phyloP scores from a whole-genome alignment of 2,329 filamentous ascomycete species.

The Fusarium veterinarium region DNA sequence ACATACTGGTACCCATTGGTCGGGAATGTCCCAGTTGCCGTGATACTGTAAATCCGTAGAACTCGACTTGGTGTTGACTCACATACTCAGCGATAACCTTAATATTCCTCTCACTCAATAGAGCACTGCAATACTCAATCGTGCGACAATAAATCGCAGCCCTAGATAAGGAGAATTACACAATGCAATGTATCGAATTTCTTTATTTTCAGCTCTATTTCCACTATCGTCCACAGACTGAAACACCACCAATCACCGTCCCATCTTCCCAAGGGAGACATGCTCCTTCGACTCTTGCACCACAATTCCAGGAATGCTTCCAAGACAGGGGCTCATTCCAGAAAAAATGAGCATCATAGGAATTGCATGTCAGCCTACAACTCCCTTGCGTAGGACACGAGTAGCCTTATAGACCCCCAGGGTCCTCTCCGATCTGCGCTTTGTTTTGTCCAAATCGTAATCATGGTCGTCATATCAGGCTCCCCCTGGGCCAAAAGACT shows the following conservation, averaged over 20 bases:
- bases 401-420: constrained; percentile 19
- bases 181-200: constrained; percentile 23
- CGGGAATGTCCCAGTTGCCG: neutral
- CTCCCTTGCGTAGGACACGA: constrained; percentile 28
- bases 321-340: constrained; percentile 36
- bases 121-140: too few species aligned
- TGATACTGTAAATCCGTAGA: neutral
- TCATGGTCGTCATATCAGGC: constrained; percentile 32
- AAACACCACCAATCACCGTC: constrained; percentile 22
- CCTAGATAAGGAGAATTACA: neutral
- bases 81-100: neutral
- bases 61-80: neutral
- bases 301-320: constrained; percentile 18
- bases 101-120: neutral
- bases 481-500: constrained; percentile 31
- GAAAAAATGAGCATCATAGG: neutral
- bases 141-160: neutral
- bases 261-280: constrained; percentile 17
- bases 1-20: neutral
- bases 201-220: constrained; percentile 11
- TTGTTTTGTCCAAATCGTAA: neutral
- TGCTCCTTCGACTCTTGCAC: neutral
- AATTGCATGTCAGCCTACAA: neutral
- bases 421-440: constrained; percentile 5
- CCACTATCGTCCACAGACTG: neutral